These are phyloP conservation scores for Fistulina hepatica DNA, from an alignment of 1,284 basidiomycete genomes.

Conservation along the genomic window DNA sequence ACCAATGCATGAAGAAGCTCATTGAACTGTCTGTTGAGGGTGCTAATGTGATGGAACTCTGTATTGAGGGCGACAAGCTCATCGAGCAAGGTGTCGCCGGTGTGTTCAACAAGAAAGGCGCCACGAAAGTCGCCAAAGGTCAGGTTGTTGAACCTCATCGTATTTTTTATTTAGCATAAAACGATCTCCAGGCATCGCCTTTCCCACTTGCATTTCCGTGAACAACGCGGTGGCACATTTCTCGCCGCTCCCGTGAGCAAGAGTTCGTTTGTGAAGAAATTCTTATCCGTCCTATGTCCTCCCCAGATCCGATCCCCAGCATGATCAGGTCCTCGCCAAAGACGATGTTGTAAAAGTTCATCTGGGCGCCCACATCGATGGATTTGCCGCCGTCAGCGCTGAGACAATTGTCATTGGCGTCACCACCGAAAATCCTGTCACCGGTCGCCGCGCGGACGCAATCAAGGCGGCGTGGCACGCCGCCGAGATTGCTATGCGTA, in stretches of 20 bases:
- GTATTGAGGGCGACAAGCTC: slow-evolving; percentile 85
- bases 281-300: slow-evolving; percentile 11
- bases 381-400: slow-evolving; percentile 79
- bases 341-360: slow-evolving; percentile 95
- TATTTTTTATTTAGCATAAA: slow-evolving; percentile 9
- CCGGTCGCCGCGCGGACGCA: slow-evolving; percentile 81
- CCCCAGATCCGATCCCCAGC: slow-evolving; percentile 57
- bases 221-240: slow-evolving; percentile 83
- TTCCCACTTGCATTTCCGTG: slow-evolving; percentile 89
- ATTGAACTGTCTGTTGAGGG: slow-evolving; percentile 70
- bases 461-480: slow-evolving; percentile 91
- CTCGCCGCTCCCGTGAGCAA: slow-evolving; percentile 68
- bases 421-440: slow-evolving; percentile 60
- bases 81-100: slow-evolving; percentile 76
- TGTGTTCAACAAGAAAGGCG: slow-evolving; percentile 91
- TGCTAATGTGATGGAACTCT: slow-evolving; percentile 84
- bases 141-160: slow-evolving; percentile 25
- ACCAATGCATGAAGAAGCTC: slow-evolving; percentile 80
- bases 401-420: slow-evolving; percentile 88
- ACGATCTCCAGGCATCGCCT: slow-evolving; percentile 65
- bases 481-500: slow-evolving; percentile 82
- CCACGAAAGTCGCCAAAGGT: slow-evolving; percentile 73
- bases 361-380: slow-evolving; percentile 95
- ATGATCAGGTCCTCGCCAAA: slow-evolving; percentile 62
- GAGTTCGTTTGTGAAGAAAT: slow-evolving; percentile 11